Evolutionary conservation across 2,329 filamentous ascomycete genomes (phyloP).

Genomic region (Trichoderma simmonsii): DNA sequence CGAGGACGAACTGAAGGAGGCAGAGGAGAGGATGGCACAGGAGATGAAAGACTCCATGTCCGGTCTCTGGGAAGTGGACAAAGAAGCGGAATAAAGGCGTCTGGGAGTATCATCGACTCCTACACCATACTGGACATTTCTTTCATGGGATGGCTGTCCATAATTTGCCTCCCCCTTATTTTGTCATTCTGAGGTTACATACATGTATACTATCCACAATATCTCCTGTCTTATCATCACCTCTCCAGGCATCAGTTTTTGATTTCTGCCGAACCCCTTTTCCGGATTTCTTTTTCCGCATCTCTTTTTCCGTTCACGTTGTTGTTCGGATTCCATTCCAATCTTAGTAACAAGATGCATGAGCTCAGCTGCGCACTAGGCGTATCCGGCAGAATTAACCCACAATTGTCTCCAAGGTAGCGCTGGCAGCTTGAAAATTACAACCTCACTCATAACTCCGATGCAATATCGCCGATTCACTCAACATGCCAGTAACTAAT

Average conservation of each 20-base stretch:
- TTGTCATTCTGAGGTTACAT: not conserved
- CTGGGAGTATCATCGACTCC: not conserved
- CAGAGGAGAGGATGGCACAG: constrained; percentile 13
- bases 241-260: not conserved
- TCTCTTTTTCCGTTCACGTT: not conserved
- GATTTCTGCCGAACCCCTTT: not conserved
- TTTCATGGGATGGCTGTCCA: not conserved
- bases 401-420: not conserved
- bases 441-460: not conserved
- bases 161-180: not conserved
- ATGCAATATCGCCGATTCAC: not conserved
- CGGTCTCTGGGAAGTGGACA: constrained; percentile 2
- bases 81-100: not conserved
- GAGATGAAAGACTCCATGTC: constrained; percentile 16
- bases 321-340: not conserved
- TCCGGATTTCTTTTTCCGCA: not conserved
- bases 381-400: not conserved
- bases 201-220: not conserved
- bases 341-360: not conserved
- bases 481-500: not conserved
- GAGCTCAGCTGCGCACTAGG: not conserved
- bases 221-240: not conserved
- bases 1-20: constrained; percentile 13
- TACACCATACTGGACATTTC: not conserved
- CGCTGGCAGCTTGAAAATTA: not conserved